A percentile compares a stretch with the other conserved stretches of the same genome.
Conservation (phyloP, 495 filamentous ascomycete genomes). For the Chaetomium tenue region DNA sequence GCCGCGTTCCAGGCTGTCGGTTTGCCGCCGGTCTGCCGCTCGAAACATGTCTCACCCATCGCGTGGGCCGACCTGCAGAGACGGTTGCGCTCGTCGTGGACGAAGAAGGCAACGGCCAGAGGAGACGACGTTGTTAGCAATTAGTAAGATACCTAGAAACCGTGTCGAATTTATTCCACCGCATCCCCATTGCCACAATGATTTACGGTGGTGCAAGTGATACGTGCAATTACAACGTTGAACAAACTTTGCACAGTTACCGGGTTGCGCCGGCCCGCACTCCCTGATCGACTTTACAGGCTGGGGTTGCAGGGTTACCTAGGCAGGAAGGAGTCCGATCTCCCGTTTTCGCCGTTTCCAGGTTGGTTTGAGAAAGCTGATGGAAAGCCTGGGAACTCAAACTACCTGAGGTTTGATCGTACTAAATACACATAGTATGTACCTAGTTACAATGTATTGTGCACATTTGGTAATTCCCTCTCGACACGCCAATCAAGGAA, state of each 20-base stretch:
- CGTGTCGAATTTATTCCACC: not conserved
- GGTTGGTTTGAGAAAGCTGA: not conserved
- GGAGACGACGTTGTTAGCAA: too few species aligned
- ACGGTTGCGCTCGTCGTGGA: not conserved
- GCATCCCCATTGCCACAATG: not conserved
- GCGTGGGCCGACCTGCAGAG: not conserved
- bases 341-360: not conserved
- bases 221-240: not conserved
- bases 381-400: not conserved
- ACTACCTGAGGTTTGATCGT: too few species aligned
- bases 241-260: not conserved
- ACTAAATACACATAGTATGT: too few species aligned
- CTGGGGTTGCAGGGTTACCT: not conserved
- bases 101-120: not conserved
- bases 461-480: too few species aligned
- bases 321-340: not conserved
- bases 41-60: conserved; percentile 10
- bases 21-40: not conserved
- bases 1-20: not conserved
- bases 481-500: not conserved
- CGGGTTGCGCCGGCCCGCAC: not conserved
- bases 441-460: too few species aligned
- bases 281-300: not conserved
- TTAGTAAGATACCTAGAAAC: too few species aligned
- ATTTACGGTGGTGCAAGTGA: not conserved